phyloP scores from a whole-genome alignment of 305 asterid species.

The Rubia peregrina region DNA sequence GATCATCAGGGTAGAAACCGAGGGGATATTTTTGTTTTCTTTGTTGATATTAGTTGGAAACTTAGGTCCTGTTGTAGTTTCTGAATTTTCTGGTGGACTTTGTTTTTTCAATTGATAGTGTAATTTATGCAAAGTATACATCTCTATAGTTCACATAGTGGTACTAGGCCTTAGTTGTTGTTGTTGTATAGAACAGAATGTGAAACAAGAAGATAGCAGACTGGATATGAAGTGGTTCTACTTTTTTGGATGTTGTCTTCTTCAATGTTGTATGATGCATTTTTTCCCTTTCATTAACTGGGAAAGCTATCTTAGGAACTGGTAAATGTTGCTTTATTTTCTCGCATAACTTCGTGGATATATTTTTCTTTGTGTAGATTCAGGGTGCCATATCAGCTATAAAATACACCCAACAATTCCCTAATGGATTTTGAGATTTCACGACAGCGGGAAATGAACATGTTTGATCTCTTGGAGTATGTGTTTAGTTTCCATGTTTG shows the following conservation, averaged over 20 bases:
- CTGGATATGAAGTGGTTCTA: background rate
- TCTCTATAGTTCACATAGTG: background rate
- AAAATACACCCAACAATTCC: slow-evolving; percentile 67
- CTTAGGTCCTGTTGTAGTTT: background rate
- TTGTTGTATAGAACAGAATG: too few species aligned
- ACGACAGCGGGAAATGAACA: slow-evolving; percentile 67
- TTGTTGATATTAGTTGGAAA: background rate
- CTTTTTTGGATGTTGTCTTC: background rate
- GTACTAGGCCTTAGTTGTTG: background rate
- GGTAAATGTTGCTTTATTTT: background rate
- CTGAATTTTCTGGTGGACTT: background rate
- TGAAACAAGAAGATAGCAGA: background rate
- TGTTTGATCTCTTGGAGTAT: slow-evolving; percentile 92
- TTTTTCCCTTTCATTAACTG: background rate
- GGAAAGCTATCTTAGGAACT: background rate
- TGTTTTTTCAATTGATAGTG: background rate
- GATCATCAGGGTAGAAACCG: background rate
- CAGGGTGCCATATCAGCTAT: slow-evolving; percentile 80
- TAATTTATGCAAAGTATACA: background rate
- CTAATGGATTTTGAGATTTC: slow-evolving; percentile 59
- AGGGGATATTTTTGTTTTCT: background rate
- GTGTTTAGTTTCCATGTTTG: slow-evolving; percentile 93
- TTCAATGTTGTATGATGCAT: background rate
- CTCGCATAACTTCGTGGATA: background rate
- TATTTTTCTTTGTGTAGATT: slow-evolving; percentile 46